A percentile compares a stretch with the other conserved stretches of the same genome.
Evolutionary conservation across 805 yeast genomes (phyloP).

Genomic region (Candida xyloterini): DNA sequence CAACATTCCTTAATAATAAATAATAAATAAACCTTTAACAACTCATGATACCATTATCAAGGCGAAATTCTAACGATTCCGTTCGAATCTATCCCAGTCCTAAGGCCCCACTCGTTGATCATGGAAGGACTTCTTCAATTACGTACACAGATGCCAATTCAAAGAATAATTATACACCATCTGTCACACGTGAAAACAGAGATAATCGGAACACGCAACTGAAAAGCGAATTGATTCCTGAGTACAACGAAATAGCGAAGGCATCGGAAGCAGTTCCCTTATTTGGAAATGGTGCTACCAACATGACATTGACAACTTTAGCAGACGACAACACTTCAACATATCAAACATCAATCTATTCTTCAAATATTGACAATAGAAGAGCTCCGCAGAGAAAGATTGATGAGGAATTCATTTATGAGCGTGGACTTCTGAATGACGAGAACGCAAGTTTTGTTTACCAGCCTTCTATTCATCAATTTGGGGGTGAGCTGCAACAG

Average conservation of each 20-base stretch:
- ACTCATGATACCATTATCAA: not conserved
- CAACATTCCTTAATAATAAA: not conserved
- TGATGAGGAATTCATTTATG: conserved; percentile 31
- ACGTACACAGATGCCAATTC: not conserved
- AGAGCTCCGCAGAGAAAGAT: conserved; percentile 9
- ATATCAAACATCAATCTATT: conserved; percentile 27
- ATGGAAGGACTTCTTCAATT: not conserved
- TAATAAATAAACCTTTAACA: not conserved
- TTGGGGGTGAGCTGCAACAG: conserved; percentile 1
- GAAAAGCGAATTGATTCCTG: conserved; percentile 21
- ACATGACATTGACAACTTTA: conserved; percentile 7
- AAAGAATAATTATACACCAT: conserved; percentile 1
- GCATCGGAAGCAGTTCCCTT: conserved; percentile 4
- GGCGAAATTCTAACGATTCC: conserved; percentile 2
- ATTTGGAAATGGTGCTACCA: conserved; percentile 10
- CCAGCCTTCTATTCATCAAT: not conserved
- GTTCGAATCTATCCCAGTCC: not conserved
- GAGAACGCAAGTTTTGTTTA: conserved; percentile 16
- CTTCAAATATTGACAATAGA: conserved; percentile 17
- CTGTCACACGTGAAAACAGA: conserved; percentile 2
- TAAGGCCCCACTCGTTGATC: not conserved
- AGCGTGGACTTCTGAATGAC: conserved; percentile 1
- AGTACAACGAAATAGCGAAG: conserved; percentile 8
- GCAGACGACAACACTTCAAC: conserved; percentile 23
- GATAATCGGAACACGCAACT: conserved; percentile 11